Base-by-base conservation (phyloP, 2,329 filamentous ascomycete species). In the Tolypocladium paradoxum region DNA sequence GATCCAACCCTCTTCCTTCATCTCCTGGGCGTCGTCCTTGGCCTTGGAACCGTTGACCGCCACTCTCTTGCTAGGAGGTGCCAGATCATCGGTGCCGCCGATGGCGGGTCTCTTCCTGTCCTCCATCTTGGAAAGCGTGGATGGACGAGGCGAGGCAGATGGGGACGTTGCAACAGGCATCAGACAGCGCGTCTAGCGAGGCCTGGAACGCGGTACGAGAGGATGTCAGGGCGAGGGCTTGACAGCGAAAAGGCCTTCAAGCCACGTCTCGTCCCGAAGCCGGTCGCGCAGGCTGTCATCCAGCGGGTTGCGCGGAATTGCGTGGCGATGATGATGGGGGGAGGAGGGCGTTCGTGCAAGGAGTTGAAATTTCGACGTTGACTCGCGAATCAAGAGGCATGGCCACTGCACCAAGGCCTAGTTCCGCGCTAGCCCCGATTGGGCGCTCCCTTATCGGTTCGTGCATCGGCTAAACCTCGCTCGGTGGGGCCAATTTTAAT, bases 41-140 rank as follows among this genome's bases (percentile, higher is more conserved):
- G 71, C 68, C 61, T 79, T 81, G 64, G 73, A 77, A 58, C 90
- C 90, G 77, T 96, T 96, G 60, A 92, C 81, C 53, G 90, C 88
- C 70, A 95, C 88, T 73, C 90, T 87, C 79, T 97, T 99, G 67
- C 84, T 87, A 24, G 92, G 91, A 60, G 92, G 92, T 60, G 87
- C 88, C 66, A 88, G 77, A 62, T 96, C 90, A 70, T 93, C 88
- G 65, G 82, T 76, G 68, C 86, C 87, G 72, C 82, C 80, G 63
- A 87, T 81, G 68, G 90, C 88, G 68, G 90, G 87, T 82, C 93
- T 85, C 82, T 99, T 99, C 82, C 93, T 90, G 78, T 97, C 93
- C 81, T 99, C 93, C 92, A 97, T 99, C 82, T 93, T 96, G 77
- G 84, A 78, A 75, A 88, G 79, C 80, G 84, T 84, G 76, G 89